Evolutionary conservation across 805 yeast genomes (phyloP).

Genomic region (Brettanomyces custersianus): DNA sequence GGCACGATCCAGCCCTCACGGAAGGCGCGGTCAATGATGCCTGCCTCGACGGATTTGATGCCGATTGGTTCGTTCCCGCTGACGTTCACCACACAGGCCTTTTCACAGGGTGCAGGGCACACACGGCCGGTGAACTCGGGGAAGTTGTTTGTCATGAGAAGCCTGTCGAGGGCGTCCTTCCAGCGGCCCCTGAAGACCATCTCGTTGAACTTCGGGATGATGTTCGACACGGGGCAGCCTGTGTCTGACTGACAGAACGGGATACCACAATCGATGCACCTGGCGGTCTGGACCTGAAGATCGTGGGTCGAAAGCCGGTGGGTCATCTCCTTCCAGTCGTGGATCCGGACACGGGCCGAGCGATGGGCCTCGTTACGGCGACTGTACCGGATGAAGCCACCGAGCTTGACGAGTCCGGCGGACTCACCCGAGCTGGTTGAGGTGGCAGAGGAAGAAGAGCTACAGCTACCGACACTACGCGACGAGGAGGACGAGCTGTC

Average conservation of each 20-base stretch:
- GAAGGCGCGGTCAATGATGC: slow-evolving; percentile 93
- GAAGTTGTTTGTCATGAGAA: slow-evolving; percentile 94
- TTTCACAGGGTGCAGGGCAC: slow-evolving; percentile 99
- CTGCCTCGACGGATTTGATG: slow-evolving; percentile 90
- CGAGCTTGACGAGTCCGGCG: slow-evolving; percentile 64
- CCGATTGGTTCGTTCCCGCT: slow-evolving; percentile 96
- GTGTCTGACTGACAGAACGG: slow-evolving; percentile 98
- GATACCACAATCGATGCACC: slow-evolving; percentile 99
- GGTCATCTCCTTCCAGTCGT: slow-evolving; percentile 90
- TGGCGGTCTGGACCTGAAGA: slow-evolving; percentile 83
- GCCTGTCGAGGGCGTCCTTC: slow-evolving; percentile 86
- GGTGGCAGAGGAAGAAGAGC: slow-evolving; percentile 16
- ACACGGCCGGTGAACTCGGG: slow-evolving; percentile 98
- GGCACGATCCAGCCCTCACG: slow-evolving; percentile 96
- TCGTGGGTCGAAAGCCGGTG: slow-evolving; percentile 77
- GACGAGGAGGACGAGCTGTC: slow-evolving; percentile 1
- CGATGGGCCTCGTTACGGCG: slow-evolving; percentile 85
- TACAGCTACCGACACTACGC: slow-evolving; percentile 10
- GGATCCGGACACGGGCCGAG: slow-evolving; percentile 61
- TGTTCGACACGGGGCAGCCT: slow-evolving; percentile 95
- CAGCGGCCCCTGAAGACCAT: slow-evolving; percentile 90
- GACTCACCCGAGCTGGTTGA: slow-evolving; percentile 7
- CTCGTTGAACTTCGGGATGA: slow-evolving; percentile 97
- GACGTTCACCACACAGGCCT: slow-evolving; percentile 77
- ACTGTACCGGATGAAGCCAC: slow-evolving; percentile 91